phyloP scores from a whole-genome alignment of 768 basidiomycete species.

The Pleurotus pulmonarius region DNA sequence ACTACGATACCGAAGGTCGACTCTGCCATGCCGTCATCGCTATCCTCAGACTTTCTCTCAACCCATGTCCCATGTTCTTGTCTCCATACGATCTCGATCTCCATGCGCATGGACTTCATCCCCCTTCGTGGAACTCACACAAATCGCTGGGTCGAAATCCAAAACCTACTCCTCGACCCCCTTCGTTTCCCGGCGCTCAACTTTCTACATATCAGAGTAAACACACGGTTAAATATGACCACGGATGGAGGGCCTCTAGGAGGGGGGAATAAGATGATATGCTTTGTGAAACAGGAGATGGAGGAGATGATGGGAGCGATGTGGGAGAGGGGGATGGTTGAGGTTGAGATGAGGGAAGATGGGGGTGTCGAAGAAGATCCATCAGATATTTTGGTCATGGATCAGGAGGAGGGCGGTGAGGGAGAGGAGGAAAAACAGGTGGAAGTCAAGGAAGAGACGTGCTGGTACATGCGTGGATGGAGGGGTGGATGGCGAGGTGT shows the following conservation, averaged over 20 bases:
- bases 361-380: not conserved
- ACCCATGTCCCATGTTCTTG: no score
- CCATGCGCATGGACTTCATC: slow-evolving; percentile 6
- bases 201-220: not conserved
- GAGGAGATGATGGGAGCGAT: slow-evolving; percentile 1
- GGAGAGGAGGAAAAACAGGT: no score
- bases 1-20: not conserved
- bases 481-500: no score
- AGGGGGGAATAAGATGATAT: not conserved
- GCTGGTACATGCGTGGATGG: no score
- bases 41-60: no score
- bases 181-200: not conserved
- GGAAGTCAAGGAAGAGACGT: no score
- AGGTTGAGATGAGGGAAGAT: not conserved
- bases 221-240: not conserved
- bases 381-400: no score
- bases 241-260: no score
- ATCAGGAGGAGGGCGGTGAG: no score
- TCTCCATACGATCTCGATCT: not conserved
- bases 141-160: not conserved
- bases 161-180: not conserved
- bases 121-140: slow-evolving; percentile 7
- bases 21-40: not conserved
- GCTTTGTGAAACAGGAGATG: slow-evolving; percentile 1
- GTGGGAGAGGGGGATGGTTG: not conserved